Evolutionary conservation across 768 basidiomycete genomes (phyloP).

Genomic region (Paxillus rubicundulus): DNA sequence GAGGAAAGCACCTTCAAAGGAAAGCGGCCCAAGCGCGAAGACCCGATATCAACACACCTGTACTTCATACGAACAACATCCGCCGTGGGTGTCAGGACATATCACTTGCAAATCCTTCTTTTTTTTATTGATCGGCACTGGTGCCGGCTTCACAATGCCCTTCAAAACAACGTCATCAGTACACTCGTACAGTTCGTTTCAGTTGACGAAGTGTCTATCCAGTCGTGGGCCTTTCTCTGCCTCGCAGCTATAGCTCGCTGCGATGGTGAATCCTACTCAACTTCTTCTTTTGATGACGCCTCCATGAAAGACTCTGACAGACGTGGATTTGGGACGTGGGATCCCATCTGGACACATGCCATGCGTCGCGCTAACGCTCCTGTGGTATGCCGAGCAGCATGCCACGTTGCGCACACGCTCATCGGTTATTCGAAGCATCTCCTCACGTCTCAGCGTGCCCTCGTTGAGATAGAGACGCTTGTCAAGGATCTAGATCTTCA

Average conservation of each 20-base stretch:
- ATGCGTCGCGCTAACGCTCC: conserved; percentile 71
- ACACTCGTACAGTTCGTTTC: conserved; percentile 60
- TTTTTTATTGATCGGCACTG: conserved; percentile 86
- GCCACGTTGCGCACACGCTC: conserved; percentile 61
- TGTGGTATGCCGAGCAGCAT: conserved; percentile 74
- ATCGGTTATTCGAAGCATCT: conserved; percentile 41
- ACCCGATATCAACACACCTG: conserved; percentile 58
- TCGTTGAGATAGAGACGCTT: conserved; percentile 74
- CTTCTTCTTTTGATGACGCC: conserved; percentile 1
- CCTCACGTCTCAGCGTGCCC: conserved; percentile 55
- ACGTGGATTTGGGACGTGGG: conserved; percentile 54
- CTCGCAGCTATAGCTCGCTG: conserved; percentile 68
- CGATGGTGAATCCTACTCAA: conserved; percentile 28
- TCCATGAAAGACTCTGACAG: neutral
- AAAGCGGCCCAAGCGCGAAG: conserved; percentile 56
- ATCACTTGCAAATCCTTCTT: conserved; percentile 72
- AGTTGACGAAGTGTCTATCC: conserved; percentile 59
- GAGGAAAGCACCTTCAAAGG: conserved; percentile 29
- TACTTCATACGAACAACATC: conserved; percentile 39
- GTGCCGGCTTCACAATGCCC: conserved; percentile 53
- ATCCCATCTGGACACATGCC: conserved; percentile 78
- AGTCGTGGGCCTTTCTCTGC: conserved; percentile 85
- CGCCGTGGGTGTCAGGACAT: conserved; percentile 38
- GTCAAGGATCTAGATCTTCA: conserved; percentile 86
- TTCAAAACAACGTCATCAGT: conserved; percentile 56